Evolutionary conservation across 495 filamentous ascomycete genomes (phyloP).

Genomic region (Neurospora sp.): DNA sequence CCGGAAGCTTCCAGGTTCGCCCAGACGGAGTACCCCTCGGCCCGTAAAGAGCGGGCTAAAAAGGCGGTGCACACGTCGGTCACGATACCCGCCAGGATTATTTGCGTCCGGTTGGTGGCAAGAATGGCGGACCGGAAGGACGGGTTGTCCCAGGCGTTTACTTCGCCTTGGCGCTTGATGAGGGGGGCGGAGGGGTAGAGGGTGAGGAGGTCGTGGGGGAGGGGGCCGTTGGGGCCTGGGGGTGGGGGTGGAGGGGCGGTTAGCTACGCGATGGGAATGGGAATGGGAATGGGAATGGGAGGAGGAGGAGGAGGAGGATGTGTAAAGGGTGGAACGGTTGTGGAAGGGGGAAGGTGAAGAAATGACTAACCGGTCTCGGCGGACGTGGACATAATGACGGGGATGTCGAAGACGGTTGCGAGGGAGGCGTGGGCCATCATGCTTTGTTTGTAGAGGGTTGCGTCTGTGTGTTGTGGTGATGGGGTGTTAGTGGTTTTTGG

Average conservation of each 20-base stretch:
- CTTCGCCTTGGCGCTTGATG: conserved; percentile 62
- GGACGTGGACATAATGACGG: conserved; percentile 61
- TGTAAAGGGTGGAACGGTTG: too few species aligned
- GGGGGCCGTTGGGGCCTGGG: conserved; percentile 55
- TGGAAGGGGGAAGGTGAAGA: too few species aligned
- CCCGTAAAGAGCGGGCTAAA: conserved; percentile 58
- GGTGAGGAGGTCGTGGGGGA: conserved; percentile 59
- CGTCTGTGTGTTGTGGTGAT: conserved; percentile 14
- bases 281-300: too few species aligned
- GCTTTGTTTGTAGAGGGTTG: conserved; percentile 52
- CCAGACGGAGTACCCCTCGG: conserved; percentile 67
- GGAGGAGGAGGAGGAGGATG: background rate
- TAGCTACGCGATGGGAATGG: too few species aligned
- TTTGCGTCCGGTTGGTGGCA: conserved; percentile 56
- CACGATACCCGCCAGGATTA: conserved; percentile 64
- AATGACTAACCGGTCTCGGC: conserved; percentile 38
- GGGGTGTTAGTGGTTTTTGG: background rate
- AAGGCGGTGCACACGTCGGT: conserved; percentile 75
- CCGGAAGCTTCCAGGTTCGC: conserved; percentile 67
- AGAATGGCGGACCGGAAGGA: conserved; percentile 58
- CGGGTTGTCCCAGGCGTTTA: conserved; percentile 71
- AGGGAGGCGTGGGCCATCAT: conserved; percentile 61
- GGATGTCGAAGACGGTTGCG: conserved; percentile 56
- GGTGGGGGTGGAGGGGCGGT: background rate
- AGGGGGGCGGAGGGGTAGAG: conserved; percentile 60